Conservation (phyloP, 495 filamentous ascomycete genomes). For the Trichoderma orchidacearum region DNA sequence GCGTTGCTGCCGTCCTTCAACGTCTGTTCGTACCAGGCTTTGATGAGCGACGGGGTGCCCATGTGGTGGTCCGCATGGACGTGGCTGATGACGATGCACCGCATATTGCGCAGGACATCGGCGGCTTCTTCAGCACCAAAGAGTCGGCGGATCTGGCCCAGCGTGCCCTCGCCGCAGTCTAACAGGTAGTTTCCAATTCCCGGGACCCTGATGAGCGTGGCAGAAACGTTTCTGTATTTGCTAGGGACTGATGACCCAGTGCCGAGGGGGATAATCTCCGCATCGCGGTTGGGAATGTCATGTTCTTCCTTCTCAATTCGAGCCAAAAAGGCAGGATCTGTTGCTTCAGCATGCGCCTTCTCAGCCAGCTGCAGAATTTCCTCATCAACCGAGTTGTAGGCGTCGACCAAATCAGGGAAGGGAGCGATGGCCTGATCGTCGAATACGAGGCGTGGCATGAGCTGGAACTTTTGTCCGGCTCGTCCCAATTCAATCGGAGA, state of each 20-base stretch:
- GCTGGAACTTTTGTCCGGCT: conserved; percentile 34
- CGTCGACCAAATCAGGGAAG: conserved; percentile 35
- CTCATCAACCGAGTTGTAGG: conserved; percentile 22
- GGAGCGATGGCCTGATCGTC: conserved; percentile 32
- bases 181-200: conserved; percentile 71
- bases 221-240: conserved; percentile 90
- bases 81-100: conserved; percentile 87
- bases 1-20: not conserved
- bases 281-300: conserved; percentile 52
- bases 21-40: conserved; percentile 51
- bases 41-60: conserved; percentile 63
- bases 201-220: conserved; percentile 74
- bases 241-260: conserved; percentile 83
- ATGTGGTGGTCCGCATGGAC: conserved; percentile 95
- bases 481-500: conserved; percentile 11
- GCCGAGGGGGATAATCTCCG: conserved; percentile 74
- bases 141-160: conserved; percentile 76
- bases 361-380: conserved; percentile 38
- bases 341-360: conserved; percentile 27
- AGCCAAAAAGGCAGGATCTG: conserved; percentile 20
- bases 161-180: conserved; percentile 84
- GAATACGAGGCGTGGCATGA: conserved; percentile 51
- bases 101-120: conserved; percentile 63
- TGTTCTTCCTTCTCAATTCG: conserved; percentile 27
- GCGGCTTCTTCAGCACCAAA: conserved; percentile 47